These are phyloP conservation scores for Lipomyces spencermartinsiae DNA, from an alignment of 805 yeast genomes.

Conservation along the genomic window DNA sequence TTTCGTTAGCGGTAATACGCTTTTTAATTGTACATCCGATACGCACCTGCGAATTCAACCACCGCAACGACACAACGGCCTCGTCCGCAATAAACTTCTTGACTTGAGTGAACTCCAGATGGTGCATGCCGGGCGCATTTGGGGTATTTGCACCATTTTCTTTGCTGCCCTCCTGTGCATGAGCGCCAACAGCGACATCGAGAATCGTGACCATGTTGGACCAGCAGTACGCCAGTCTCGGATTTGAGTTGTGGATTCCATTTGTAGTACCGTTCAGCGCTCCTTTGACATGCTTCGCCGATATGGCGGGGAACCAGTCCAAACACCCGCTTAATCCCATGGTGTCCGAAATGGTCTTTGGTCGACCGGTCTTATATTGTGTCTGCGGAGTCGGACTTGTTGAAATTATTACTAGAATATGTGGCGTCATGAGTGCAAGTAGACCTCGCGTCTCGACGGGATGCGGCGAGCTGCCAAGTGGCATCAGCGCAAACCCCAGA, in stretches of 20 bases:
- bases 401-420: constrained; percentile 59
- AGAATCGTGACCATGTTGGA: constrained; percentile 63
- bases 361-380: constrained; percentile 60
- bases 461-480: constrained; percentile 63
- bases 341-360: constrained; percentile 49
- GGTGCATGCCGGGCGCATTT: constrained; percentile 37
- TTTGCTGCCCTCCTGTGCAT: constrained; percentile 24
- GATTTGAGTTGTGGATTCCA: constrained; percentile 43
- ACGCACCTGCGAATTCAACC: constrained; percentile 54
- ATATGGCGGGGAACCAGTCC: constrained; percentile 68
- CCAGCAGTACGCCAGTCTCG: constrained; percentile 73
- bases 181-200: constrained; percentile 48
- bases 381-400: constrained; percentile 58
- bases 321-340: constrained; percentile 52
- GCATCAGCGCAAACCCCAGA: constrained; percentile 58
- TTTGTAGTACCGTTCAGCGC: constrained; percentile 3
- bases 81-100: constrained; percentile 56
- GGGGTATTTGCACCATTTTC: constrained; percentile 44
- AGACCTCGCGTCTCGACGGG: constrained; percentile 64
- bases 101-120: constrained; percentile 49
- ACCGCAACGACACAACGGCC: constrained; percentile 59
- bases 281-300: constrained; percentile 37
- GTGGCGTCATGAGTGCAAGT: constrained; percentile 63
- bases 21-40: background rate
- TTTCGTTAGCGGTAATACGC: constrained; percentile 30